Conservation (phyloP, 2,329 filamentous ascomycete genomes). For the Pyricularia sp. region DNA sequence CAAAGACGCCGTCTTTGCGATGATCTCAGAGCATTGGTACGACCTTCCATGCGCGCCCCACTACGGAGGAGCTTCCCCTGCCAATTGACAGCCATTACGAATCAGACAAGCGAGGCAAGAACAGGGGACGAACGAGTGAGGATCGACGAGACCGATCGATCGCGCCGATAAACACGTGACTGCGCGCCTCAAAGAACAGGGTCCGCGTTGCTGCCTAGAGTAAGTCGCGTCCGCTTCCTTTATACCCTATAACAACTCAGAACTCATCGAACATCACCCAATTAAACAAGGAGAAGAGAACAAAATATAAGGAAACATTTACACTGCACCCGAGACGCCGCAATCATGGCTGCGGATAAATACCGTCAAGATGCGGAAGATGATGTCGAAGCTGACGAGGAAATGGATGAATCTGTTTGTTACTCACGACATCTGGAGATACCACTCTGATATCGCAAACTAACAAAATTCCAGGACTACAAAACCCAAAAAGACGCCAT, state of each 20-base stretch:
- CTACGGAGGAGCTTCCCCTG: background rate
- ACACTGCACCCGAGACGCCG: background rate
- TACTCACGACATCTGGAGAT: slow-evolving; percentile 5
- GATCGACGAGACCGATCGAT: slow-evolving; percentile 5
- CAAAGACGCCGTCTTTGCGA: background rate
- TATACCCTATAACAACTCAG: background rate
- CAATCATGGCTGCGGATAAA: background rate
- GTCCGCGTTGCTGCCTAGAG: background rate
- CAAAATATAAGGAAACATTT: background rate
- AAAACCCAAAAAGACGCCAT: slow-evolving; percentile 93
- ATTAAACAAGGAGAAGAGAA: background rate
- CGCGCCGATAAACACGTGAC: background rate
- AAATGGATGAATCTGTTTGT: slow-evolving; percentile 22
- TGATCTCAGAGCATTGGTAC: background rate
- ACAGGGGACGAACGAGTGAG: background rate
- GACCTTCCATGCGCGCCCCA: background rate
- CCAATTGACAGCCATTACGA: slow-evolving; percentile 2
- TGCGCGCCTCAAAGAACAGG: background rate
- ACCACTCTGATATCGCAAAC: background rate
- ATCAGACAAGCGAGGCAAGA: background rate
- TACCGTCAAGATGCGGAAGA: slow-evolving; percentile 25
- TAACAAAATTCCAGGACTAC: slow-evolving; percentile 49
- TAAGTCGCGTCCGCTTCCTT: background rate
- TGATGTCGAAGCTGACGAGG: slow-evolving; percentile 59
- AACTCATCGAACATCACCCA: background rate